phyloP scores from a whole-genome alignment of 805 yeast genomes.

The Wickerhamiella domercqiae region DNA sequence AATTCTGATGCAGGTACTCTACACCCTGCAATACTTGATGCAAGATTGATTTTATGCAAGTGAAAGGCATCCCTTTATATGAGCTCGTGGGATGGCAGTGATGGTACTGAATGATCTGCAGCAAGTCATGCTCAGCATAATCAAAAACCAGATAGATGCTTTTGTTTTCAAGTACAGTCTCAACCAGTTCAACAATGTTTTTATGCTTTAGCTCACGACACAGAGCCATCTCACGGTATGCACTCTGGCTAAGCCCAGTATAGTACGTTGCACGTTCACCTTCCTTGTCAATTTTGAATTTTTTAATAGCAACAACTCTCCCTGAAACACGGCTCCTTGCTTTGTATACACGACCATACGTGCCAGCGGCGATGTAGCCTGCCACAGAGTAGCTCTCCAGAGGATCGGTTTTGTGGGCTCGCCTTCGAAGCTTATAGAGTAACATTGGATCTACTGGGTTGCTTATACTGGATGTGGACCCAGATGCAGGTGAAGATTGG shows the following conservation, averaged over 20 bases:
- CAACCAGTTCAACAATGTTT: constrained; percentile 66
- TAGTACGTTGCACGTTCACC: constrained; percentile 68
- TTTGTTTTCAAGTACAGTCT: constrained; percentile 74
- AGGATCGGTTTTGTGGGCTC: constrained; percentile 52
- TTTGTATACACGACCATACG: constrained; percentile 90
- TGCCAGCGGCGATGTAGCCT: constrained; percentile 97
- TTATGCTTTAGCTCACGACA: constrained; percentile 74
- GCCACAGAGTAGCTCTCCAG: constrained; percentile 72
- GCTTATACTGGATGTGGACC: no score
- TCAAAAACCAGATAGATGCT: constrained; percentile 91
- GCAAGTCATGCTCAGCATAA: constrained; percentile 86
- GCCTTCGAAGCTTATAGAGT: constrained; percentile 46
- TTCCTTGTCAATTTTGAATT: constrained; percentile 86
- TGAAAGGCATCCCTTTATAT: constrained; percentile 40
- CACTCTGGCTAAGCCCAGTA: constrained; percentile 91
- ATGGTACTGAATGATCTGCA: constrained; percentile 74
- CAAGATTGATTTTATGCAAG: constrained; percentile 63
- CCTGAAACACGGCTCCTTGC: constrained; percentile 38
- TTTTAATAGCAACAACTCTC: constrained; percentile 55
- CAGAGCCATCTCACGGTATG: constrained; percentile 89
- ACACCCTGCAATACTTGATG: constrained; percentile 93
- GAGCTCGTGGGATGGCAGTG: constrained; percentile 40
- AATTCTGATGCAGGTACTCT: constrained; percentile 79
- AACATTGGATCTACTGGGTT: constrained; percentile 24
- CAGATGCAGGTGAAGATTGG: no score